phyloP scores from a whole-genome alignment of 441 rosid genomes.

The Gossypium trilobum region DNA sequence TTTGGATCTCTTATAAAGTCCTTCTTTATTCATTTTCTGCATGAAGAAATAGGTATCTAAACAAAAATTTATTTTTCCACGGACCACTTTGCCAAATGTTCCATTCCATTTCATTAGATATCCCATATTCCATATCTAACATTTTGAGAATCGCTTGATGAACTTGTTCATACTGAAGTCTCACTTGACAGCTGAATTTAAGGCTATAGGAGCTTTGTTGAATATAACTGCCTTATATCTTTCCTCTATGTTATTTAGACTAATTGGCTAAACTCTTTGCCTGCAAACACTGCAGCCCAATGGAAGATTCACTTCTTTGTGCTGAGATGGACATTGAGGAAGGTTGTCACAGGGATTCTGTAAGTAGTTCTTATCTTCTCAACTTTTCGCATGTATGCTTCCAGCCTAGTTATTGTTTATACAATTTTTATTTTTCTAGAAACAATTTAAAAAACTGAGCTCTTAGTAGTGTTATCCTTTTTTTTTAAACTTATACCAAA shows the following conservation, averaged over 20 bases:
- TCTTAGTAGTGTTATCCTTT: background rate
- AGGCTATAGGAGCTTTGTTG: background rate
- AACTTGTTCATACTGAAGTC: background rate
- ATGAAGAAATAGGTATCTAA: background rate
- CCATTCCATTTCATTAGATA: background rate
- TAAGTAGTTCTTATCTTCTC: slow-evolving; percentile 26
- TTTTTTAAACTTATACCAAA: background rate
- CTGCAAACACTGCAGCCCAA: slow-evolving; percentile 36
- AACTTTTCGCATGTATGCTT: background rate
- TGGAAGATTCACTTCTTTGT: slow-evolving; percentile 57
- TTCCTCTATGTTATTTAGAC: slow-evolving; percentile 12
- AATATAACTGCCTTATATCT: background rate
- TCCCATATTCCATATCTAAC: background rate
- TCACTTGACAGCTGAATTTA: background rate
- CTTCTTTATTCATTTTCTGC: background rate
- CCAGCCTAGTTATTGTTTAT: background rate
- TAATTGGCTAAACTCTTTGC: slow-evolving; percentile 9
- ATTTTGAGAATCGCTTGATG: background rate
- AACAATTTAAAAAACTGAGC: background rate
- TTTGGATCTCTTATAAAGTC: background rate
- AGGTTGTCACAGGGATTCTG: slow-evolving; percentile 28
- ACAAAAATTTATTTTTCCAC: background rate
- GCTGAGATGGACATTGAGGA: slow-evolving; percentile 37
- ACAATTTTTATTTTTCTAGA: background rate
- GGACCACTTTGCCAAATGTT: background rate